Base-by-base conservation (phyloP, 345 rosid genomes). In the Pistacia vera region DNA sequence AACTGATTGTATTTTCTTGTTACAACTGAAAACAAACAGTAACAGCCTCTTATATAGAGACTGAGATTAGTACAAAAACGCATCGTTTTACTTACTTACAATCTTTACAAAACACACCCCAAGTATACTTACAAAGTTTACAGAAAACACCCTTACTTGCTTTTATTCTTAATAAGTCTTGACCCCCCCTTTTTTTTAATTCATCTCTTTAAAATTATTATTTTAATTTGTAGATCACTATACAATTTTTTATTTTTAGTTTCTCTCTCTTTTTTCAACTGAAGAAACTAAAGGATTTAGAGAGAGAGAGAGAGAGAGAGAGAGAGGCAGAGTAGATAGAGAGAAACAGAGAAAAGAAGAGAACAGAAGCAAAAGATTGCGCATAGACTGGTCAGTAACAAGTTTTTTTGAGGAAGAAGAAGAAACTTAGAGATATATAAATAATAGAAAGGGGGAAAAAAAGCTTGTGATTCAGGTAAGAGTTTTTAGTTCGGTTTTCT, bases 381-480 rank as follows among this genome's bases (percentile, higher is more conserved):
- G 63, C 54, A n/a, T 76, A 68, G 79, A 80, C 76, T 83, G 80
- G 70, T 65, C 72, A 66, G 73, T 86, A 72, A 73, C 70, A 59
- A 70, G 44, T 41, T 41, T 70, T 77, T 13, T 38, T 28, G 49
- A 66, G 69, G 79, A 70, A 67, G 76, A 76, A 68, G 25, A 71
- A 77, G 46, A 55, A 48, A 13, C 22, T 30, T 11, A 38, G 46
- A 49, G 63, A 6, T 14, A 44, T 25, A 65, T 22, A 65, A 70
- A 72, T 16, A 17, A 18, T 17, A 69, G 51, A 36, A 36, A 33
- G 7, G 18, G 58, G 38, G 35, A 13, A 22, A 18, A 9, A n/a
- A 79, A 78, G 79, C 84, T 74, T 80, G 76, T 44, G 58, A 70
- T 77, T 81, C 78, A 81, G 83, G 89, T 82, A 83, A 78, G 82